A percentile compares a stretch with the other conserved stretches of the same genome.
Evolutionary conservation across 495 filamentous ascomycete species (phyloP).

Genomic region (Trichoderma parareesei): DNA sequence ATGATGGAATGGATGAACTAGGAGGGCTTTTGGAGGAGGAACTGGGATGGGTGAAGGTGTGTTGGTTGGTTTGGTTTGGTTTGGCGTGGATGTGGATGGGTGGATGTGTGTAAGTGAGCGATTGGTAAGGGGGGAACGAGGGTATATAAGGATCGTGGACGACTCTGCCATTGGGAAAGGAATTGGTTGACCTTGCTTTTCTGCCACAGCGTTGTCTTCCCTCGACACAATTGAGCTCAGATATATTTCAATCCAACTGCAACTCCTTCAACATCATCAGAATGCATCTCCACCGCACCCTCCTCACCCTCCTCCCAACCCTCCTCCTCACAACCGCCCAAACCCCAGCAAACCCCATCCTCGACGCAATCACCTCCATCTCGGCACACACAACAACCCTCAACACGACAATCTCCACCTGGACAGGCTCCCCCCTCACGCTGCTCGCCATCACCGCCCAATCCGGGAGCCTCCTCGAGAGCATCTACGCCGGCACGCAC

Average conservation of each 20-base stretch:
- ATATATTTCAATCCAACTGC: background rate
- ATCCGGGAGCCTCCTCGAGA: slow-evolving; percentile 22
- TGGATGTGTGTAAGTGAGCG: background rate
- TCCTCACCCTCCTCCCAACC: background rate
- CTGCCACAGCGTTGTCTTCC: too few species aligned
- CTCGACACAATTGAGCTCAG: too few species aligned
- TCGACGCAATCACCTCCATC: slow-evolving; percentile 22
- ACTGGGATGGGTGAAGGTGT: too few species aligned
- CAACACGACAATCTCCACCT: slow-evolving; percentile 20
- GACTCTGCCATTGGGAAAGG: background rate
- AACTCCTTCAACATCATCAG: background rate
- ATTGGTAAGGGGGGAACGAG: background rate
- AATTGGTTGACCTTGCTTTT: background rate
- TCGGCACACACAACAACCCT: slow-evolving; percentile 22
- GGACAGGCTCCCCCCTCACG: slow-evolving; percentile 20
- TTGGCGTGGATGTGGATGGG: background rate
- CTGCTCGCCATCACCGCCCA: slow-evolving; percentile 23
- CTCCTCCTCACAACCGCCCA: background rate
- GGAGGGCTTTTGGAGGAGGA: background rate
- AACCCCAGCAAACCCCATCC: slow-evolving; percentile 21
- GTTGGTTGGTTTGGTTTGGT: too few species aligned
- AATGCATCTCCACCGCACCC: background rate
- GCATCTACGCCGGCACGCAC: slow-evolving; percentile 24
- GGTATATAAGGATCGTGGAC: background rate
- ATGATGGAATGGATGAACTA: background rate